phyloP scores from a whole-genome alignment of 768 basidiomycete species.

The Amanita thiersii region DNA sequence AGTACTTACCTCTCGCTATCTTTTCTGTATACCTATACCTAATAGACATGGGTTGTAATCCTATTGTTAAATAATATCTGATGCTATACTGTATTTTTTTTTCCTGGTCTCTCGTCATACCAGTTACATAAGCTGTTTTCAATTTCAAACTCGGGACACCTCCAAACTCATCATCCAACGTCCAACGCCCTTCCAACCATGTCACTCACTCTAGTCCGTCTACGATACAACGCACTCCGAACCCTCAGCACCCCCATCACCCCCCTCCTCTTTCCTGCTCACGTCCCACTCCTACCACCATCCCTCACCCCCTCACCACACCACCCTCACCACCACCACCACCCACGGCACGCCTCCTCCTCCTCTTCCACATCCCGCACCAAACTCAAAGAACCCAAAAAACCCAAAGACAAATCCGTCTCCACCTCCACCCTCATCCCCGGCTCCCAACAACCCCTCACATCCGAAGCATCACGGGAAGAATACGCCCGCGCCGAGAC shows the following conservation, averaged over 20 bases:
- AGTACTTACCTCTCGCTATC: not conserved
- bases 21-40: not conserved
- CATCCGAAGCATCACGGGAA: slow-evolving; percentile 39
- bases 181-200: too few relatives aligned
- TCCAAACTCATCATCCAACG: too few relatives aligned
- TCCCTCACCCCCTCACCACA: not conserved
- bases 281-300: too few relatives aligned
- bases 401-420: slow-evolving; percentile 28
- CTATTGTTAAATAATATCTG: too few relatives aligned
- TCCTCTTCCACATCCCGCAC: not conserved
- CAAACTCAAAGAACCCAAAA: not conserved
- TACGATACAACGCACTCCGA: too few relatives aligned
- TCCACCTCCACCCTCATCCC: slow-evolving; percentile 59
- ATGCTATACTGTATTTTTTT: too few relatives aligned
- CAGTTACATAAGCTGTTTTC: too few relatives aligned
- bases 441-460: slow-evolving; percentile 56
- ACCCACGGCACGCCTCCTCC: slow-evolving; percentile 4
- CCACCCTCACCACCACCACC: not conserved
- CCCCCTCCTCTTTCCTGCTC: too few relatives aligned
- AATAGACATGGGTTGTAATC: not conserved
- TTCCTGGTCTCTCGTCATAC: too few relatives aligned
- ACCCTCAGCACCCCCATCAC: too few relatives aligned
- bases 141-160: too few relatives aligned
- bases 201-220: too few relatives aligned
- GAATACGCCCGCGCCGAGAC: slow-evolving; percentile 59